These are phyloP conservation scores for Xerocomus brunneocitrinus DNA, from an alignment of 768 basidiomycete genomes.

Conservation along the genomic window DNA sequence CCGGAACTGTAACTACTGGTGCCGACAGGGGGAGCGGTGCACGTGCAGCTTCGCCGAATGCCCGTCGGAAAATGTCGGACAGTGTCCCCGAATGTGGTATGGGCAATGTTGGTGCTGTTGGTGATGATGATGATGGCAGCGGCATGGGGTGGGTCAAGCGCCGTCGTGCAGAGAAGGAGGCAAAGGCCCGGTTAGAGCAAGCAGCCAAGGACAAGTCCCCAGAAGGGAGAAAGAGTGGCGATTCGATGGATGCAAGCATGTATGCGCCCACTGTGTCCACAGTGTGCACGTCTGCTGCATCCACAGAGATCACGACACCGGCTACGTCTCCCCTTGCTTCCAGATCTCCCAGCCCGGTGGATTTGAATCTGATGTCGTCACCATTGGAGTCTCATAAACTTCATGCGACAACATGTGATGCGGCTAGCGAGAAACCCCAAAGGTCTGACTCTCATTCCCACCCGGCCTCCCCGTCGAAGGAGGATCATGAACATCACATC, in stretches of 20 bases:
- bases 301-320: conserved; percentile 16
- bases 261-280: conserved; percentile 20
- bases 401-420: not conserved
- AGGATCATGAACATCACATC: conserved; percentile 20
- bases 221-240: conserved; percentile 22
- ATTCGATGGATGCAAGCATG: conserved; percentile 22
- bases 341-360: conserved; percentile 17
- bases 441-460: not conserved
- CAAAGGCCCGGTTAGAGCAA: conserved; percentile 26
- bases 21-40: conserved; percentile 11
- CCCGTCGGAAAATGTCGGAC: conserved; percentile 17
- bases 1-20: conserved; percentile 28
- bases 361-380: conserved; percentile 12
- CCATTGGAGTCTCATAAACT: not conserved
- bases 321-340: conserved; percentile 19
- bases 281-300: conserved; percentile 17
- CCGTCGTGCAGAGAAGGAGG: conserved; percentile 57
- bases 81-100: conserved; percentile 24
- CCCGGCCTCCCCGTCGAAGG: not conserved
- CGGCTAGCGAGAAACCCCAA: not conserved
- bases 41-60: conserved; percentile 6
- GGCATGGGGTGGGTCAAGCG: conserved; percentile 81
- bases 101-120: conserved; percentile 22
- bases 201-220: conserved; percentile 12
- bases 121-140: conserved; percentile 74